Evolutionary conservation across 805 yeast species (phyloP).

Genomic region (Komagataella pastoris): DNA sequence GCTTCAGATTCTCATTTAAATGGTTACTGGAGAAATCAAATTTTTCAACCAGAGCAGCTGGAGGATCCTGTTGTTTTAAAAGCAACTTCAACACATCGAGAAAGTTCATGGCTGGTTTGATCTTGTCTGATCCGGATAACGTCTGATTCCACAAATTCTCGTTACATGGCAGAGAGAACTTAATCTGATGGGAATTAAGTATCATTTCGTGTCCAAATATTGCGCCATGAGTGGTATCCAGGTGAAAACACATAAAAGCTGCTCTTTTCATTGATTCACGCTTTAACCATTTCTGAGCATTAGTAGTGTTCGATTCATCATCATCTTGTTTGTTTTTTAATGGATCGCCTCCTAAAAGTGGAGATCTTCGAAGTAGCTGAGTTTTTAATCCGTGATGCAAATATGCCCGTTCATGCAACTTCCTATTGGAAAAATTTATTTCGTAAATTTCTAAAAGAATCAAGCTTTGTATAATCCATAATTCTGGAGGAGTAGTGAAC

Average conservation of each 20-base stretch:
- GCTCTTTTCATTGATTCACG: constrained; percentile 62
- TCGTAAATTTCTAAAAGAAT: constrained; percentile 33
- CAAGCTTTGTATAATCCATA: constrained; percentile 36
- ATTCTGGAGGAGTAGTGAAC: constrained; percentile 29
- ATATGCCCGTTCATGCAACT: constrained; percentile 36
- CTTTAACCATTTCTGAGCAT: constrained; percentile 58
- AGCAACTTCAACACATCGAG: constrained; percentile 17
- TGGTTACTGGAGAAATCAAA: constrained; percentile 26
- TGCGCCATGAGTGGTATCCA: constrained; percentile 62
- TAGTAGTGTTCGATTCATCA: constrained; percentile 8
- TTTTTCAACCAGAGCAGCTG: not conserved
- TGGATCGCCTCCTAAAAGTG: constrained; percentile 29
- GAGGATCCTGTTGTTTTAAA: constrained; percentile 20
- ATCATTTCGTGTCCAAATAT: constrained; percentile 56
- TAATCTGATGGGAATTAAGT: constrained; percentile 37
- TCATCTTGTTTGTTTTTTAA: constrained; percentile 16
- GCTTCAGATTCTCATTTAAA: constrained; percentile 48
- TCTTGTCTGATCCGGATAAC: not conserved
- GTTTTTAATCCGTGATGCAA: constrained; percentile 38
- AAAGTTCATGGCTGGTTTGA: constrained; percentile 9
- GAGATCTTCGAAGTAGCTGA: constrained; percentile 33
- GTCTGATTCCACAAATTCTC: constrained; percentile 1
- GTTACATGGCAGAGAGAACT: constrained; percentile 39
- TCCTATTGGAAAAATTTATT: constrained; percentile 27
- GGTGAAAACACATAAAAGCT: constrained; percentile 62